Conservation (phyloP, 2,329 filamentous ascomycete genomes). For the Aspergillus melleus region DNA sequence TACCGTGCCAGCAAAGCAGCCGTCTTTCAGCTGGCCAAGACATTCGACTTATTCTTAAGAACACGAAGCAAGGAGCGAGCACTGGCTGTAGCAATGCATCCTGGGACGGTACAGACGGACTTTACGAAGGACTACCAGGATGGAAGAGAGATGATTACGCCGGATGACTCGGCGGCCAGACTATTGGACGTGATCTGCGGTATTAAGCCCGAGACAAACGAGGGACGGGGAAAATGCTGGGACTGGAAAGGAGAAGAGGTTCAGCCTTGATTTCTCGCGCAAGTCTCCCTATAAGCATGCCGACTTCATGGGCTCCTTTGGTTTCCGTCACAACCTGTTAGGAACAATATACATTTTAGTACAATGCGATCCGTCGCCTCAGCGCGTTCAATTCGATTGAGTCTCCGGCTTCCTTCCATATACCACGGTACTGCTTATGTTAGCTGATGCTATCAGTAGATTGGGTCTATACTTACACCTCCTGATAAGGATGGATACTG, state of each 20-base stretch:
- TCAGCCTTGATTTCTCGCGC: constrained; percentile 45
- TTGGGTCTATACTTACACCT: constrained; percentile 2
- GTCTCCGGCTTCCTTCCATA: neutral
- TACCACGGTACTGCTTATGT: neutral
- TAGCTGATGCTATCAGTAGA: neutral
- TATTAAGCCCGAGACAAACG: constrained; percentile 37
- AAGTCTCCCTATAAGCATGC: neutral
- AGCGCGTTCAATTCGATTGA: neutral
- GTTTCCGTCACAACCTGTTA: too few species aligned
- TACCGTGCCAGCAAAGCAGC: constrained; percentile 76
- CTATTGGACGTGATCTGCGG: constrained; percentile 60
- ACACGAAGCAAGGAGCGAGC: constrained; percentile 61
- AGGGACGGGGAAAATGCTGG: constrained; percentile 64
- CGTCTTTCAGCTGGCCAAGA: constrained; percentile 70
- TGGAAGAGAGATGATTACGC: constrained; percentile 66
- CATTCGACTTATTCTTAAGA: constrained; percentile 67
- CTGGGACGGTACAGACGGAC: constrained; percentile 76
- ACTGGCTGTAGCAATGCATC: constrained; percentile 70
- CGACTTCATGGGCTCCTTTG: too few species aligned
- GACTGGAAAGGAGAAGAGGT: constrained; percentile 69
- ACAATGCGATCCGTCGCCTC: too few species aligned
- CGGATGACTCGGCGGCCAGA: constrained; percentile 65
- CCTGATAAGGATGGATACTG: constrained; percentile 10
- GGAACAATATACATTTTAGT: too few species aligned
- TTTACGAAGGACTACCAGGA: constrained; percentile 73